Base-by-base conservation (phyloP, 2,329 filamentous ascomycete species). In the Alternaria brassicae region DNA sequence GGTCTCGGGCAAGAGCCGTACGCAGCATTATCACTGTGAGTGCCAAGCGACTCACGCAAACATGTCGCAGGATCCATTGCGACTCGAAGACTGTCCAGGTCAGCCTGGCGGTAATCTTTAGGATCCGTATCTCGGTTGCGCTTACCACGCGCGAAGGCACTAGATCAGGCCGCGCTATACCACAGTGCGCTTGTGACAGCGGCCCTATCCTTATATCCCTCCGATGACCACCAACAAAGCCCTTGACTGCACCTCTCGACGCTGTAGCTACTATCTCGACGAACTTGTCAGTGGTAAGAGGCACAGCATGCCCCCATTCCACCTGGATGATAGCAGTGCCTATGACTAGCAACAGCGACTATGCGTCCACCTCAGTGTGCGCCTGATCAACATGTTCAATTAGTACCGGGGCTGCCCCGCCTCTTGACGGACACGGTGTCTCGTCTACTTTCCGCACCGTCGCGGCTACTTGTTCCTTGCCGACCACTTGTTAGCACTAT, bases 131-230 rank as follows among this genome's bases (percentile, higher is more conserved):
- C 52, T 59, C 56, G 56, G 56, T 54, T 59, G 56, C 56, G 56
- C 52, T 59, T 59, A 59, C 52, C 56, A 56, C 34, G 37, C 56
- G 52, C 56, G 44, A 41, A 50, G 30, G 45, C 56, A 48, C 56
- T 56, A 55, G 39, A 21, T 32, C 32, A 55, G 34, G 34, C 48
- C 25, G 34, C 49, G 55, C 40, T 53, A 47, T 47, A 34, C 40
- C 34, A 53, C 49, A 36, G 25, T 56, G 52, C 56, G 56, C 52
- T 56, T 56, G 52, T 56, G 45, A 59, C 45, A 59, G 56, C 56
- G 56, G 52, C 45, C 32, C 52, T 51, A 50, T 44, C 56, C 45
- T 54, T 56, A 40, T 17, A 51, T 23, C 15, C 52, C 34, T 56
- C 45, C 45, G 32, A 34, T 37, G 32, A 27, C 51, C 53, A 56